Evolutionary conservation across 2,329 filamentous ascomycete genomes (phyloP), one percentile per base, ranked within the genome.

Genomic region (Coniosporium tulheliwenetii): DNA sequence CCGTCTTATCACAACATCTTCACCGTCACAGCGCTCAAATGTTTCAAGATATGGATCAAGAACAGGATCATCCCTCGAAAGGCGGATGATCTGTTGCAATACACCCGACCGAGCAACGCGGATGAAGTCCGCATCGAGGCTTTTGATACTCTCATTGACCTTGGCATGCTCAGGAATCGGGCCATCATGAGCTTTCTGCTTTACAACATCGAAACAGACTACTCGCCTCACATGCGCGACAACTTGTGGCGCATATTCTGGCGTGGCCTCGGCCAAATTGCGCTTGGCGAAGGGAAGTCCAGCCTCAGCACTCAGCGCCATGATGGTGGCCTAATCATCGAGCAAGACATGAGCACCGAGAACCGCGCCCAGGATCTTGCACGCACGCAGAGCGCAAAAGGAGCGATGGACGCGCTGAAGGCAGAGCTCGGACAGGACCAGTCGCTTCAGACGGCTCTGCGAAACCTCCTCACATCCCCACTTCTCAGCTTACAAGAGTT

Each of bases 1-100:
- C 69, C 73, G 33, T 79, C 76, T 0, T 78, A 70, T 50, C 75
- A 78, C 41, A 80, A 80, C 47, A 58, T 78, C 16, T 77, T 77
- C 53, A 73, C 76, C 1, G 65, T 66, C 10, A 75, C 75, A 10
- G 74, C 75, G 14, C 60, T 80, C 13, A 64, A 71, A n/a, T 78
- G 75, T 54, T 65, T 75, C 44, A 61, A 67, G 45, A 65, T 65
- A 47, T 59, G 79, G 13, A 70, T 71, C 46, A 62, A 69, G 45
- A 68, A 66, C 5, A 67, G 66, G 9, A 63, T 74, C 31, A 63
- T 70, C 36, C 66, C 70, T 8, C 56, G 68, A 41, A 71, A 71
- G 46, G 51, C 68, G 1, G 62, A 69, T 37, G 73, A 77, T 40
- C 75, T 79, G 43, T 50, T 79, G 43, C 71, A 75, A 39, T 80